Percentiles rank a stretch among this genome's conserved stretches.
These are phyloP conservation scores for Didymella segeticola DNA, from an alignment of 2,329 filamentous ascomycete species.

Conservation along the genomic window DNA sequence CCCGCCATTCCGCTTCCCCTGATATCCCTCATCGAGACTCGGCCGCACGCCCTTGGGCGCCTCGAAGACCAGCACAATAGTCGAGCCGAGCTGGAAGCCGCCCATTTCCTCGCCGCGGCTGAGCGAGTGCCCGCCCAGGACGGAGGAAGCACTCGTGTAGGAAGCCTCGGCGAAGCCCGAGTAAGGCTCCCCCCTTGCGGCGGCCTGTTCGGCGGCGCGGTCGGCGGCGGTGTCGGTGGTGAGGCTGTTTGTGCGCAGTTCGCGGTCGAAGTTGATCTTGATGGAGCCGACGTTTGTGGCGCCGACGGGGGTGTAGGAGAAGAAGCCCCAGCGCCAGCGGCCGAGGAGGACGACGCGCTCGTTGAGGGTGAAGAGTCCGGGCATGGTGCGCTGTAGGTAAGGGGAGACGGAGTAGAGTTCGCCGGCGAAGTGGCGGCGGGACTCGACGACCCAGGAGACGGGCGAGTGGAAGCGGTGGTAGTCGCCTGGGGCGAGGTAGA, in stretches of 20 bases:
- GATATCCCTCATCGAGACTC: conserved; percentile 63
- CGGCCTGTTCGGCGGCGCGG: conserved; percentile 79
- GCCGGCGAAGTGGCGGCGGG: conserved; percentile 94
- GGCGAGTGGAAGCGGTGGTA: conserved; percentile 99
- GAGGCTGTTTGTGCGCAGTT: conserved; percentile 90
- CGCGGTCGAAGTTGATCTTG: conserved; percentile 94
- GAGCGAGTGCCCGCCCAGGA: conserved; percentile 83
- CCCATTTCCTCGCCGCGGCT: conserved; percentile 95
- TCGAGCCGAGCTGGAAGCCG: conserved; percentile 94
- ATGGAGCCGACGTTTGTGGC: conserved; percentile 98
- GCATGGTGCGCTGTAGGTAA: conserved; percentile 89
- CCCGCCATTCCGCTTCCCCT: conserved; percentile 65
- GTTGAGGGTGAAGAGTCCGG: conserved; percentile 94
- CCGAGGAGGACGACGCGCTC: conserved; percentile 93
- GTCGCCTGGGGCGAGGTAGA: conserved; percentile 96
- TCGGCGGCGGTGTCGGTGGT: conserved; percentile 93
- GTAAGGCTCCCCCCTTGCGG: conserved; percentile 78
- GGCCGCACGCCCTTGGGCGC: conserved; percentile 72
- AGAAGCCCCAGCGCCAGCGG: conserved; percentile 96
- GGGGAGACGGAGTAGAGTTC: conserved; percentile 95
- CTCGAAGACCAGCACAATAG: conserved; percentile 95
- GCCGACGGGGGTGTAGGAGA: conserved; percentile 92
- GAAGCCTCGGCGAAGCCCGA: conserved; percentile 92
- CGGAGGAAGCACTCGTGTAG: conserved; percentile 76
- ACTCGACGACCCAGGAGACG: conserved; percentile 92